These are phyloP conservation scores for Pisolithus sp. DNA, from an alignment of 768 basidiomycete species.

Conservation along the genomic window DNA sequence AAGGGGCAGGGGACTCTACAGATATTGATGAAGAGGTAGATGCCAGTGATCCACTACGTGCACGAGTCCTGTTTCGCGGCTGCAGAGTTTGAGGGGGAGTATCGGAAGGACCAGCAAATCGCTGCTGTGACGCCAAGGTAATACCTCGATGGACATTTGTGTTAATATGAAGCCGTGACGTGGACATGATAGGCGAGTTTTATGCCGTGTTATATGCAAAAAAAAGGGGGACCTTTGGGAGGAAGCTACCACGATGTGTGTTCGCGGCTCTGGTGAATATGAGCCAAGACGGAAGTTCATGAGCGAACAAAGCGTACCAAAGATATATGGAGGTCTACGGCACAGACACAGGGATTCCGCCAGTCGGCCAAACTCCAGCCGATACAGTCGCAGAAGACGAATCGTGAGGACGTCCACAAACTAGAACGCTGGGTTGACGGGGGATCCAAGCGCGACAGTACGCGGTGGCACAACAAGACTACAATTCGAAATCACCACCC, in stretches of 20 bases:
- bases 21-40: slow-evolving; percentile 54
- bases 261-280: background rate
- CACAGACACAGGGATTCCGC: too few species aligned
- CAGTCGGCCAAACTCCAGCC: too few species aligned
- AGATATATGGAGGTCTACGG: background rate
- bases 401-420: too few species aligned
- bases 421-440: too few species aligned
- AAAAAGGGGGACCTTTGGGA: background rate
- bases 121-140: slow-evolving; percentile 28
- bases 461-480: background rate
- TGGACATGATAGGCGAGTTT: slow-evolving; percentile 31
- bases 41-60: slow-evolving; percentile 48
- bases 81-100: slow-evolving; percentile 19
- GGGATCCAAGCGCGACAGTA: too few species aligned
- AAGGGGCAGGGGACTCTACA: slow-evolving; percentile 48
- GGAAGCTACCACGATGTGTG: background rate
- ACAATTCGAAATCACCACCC: too few species aligned
- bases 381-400: too few species aligned
- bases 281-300: background rate
- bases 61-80: slow-evolving; percentile 21
- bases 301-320: background rate
- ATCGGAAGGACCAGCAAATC: slow-evolving; percentile 23
- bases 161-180: slow-evolving; percentile 42
- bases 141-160: slow-evolving; percentile 34
- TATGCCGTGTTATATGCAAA: background rate